phyloP scores from a whole-genome alignment of 2,329 filamentous ascomycete genomes.

The Fusarium sp. region DNA sequence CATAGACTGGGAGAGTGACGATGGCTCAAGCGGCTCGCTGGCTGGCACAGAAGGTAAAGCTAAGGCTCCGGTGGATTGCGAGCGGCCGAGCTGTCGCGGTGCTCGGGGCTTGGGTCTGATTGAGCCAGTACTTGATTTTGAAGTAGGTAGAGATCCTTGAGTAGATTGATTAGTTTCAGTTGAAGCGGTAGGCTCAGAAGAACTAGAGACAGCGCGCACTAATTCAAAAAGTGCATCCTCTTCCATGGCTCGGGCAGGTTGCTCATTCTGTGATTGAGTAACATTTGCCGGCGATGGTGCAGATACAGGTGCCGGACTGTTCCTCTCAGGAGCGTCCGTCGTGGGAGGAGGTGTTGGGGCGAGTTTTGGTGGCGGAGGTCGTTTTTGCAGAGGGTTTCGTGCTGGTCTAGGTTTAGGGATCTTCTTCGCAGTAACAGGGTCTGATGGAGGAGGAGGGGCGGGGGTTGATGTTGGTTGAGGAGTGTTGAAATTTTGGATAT shows the following conservation, averaged over 20 bases:
- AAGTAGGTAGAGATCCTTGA: conserved; percentile 29
- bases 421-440: conserved; percentile 40
- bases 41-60: conserved; percentile 53
- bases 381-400: conserved; percentile 36
- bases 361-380: conserved; percentile 40
- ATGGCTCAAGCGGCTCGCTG: conserved; percentile 63
- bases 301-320: conserved; percentile 43
- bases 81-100: conserved; percentile 48
- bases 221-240: conserved; percentile 36
- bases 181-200: conserved; percentile 34
- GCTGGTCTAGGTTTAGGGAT: conserved; percentile 13
- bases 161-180: conserved; percentile 33
- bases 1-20: conserved; percentile 51
- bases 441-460: conserved; percentile 27
- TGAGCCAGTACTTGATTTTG: conserved; percentile 19
- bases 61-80: conserved; percentile 54
- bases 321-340: conserved; percentile 52
- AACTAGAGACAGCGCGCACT: conserved; percentile 35
- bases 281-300: conserved; percentile 20
- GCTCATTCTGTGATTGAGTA: conserved; percentile 14
- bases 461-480: conserved; percentile 41
- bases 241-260: conserved; percentile 14
- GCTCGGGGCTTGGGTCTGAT: conserved; percentile 30
- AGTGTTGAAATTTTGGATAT: conserved; percentile 52
- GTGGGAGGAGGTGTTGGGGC: conserved; percentile 55